Percentiles rank a stretch among this genome's conserved stretches.
These are phyloP conservation scores for Plenodomus lindquistii DNA, from an alignment of 2,329 filamentous ascomycete species.

Conservation along the genomic window DNA sequence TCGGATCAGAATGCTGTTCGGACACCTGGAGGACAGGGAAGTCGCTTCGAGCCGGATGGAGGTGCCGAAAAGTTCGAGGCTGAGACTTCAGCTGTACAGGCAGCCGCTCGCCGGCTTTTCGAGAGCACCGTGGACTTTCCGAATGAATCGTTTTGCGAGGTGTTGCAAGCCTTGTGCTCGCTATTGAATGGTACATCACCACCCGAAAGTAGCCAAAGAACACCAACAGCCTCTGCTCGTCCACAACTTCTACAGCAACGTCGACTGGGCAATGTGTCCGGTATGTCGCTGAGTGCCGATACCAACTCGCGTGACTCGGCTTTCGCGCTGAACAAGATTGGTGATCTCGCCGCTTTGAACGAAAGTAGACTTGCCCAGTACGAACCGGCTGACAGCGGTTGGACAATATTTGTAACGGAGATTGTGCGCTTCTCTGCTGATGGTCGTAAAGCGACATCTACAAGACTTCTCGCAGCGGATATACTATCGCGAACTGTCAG, in stretches of 20 bases:
- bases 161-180: conserved; percentile 74
- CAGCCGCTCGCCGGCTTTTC: conserved; percentile 80
- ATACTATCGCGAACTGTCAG: conserved; percentile 54
- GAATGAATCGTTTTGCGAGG: conserved; percentile 75
- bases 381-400: conserved; percentile 71
- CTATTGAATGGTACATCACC: conserved; percentile 57
- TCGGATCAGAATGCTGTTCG: conserved; percentile 33
- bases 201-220: conserved; percentile 28
- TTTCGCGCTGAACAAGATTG: conserved; percentile 54
- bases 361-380: conserved; percentile 67
- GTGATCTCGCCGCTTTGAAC: conserved; percentile 51
- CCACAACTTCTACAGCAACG: conserved; percentile 42
- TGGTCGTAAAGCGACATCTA: conserved; percentile 44
- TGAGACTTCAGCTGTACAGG: conserved; percentile 87
- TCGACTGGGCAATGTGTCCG: conserved; percentile 50
- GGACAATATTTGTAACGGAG: conserved; percentile 66
- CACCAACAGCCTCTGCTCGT: conserved; percentile 23
- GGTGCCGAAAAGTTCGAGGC: conserved; percentile 58
- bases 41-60: conserved; percentile 26
- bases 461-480: conserved; percentile 55
- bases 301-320: conserved; percentile 50
- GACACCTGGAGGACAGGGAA: conserved; percentile 13
- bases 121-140: conserved; percentile 93
- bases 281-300: conserved; percentile 45
- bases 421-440: conserved; percentile 55